Base-by-base conservation (phyloP, 345 rosid species). In the Geranium rotundifolium region DNA sequence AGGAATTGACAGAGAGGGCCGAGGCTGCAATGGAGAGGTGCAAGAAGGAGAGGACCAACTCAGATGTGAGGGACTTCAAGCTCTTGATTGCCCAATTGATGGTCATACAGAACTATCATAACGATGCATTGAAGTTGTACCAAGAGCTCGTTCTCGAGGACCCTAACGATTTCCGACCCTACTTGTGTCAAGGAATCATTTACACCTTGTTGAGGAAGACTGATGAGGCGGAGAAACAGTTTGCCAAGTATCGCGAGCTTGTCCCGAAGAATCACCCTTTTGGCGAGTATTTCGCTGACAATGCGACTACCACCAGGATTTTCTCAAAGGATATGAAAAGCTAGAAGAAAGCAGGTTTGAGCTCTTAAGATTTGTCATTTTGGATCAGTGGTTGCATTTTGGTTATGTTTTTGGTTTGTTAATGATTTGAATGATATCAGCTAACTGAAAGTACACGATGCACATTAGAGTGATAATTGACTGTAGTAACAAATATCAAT, bases 151-250 rank as follows among this genome's bases (percentile, higher is more conserved):
- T 78, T 70, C 85, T 81, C 65, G 96, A 92, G 74, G 96, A 92
- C 46, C 98, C 98, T 0, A 80, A 83, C 71, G 98, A 92, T 78
- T 92, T 89, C 54, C 81, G 96, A 79, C 96, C 98, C 1, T 89
- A 89, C 61, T 72, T 89, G 31, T 92, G 96, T 60, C 96, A 87
- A 69, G 97, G 96, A 58, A 85, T 92, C 20, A 81, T 92, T 61
- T 89, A 92, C 56, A 75, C 95, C 4, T 63, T 92, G 69, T 31
- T 85, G 77, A 82, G 80, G 80, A 85, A 82, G 90, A 76, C 76
- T 50, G 90, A 82, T 16, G 90, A 84, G 75, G 98, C 98, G 0
- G 95, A 89, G 76, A 84, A 83, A 66, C 81, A 84, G 69, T 89
- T 92, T 76, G 85, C 85, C 58, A 85, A 83, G 80, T 92, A 85